These are phyloP conservation scores for Lathyrus aphaca DNA, from an alignment of 306 rosid genomes.

Conservation along the genomic window DNA sequence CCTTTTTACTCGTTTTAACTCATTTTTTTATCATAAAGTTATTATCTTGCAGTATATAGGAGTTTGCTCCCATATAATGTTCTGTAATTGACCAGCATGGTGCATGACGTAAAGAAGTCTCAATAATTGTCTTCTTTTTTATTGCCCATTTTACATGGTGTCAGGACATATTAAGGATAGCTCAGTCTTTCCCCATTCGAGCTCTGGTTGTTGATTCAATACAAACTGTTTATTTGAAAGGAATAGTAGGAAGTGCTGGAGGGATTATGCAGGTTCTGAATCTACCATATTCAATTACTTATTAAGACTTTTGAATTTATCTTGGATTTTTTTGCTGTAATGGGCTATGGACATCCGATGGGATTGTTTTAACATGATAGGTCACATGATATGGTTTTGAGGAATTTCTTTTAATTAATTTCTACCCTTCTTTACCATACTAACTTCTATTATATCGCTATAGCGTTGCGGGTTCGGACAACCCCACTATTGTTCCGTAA, in stretches of 20 bases:
- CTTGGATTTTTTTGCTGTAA: conserved; percentile 23
- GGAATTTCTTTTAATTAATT: conserved; percentile 17
- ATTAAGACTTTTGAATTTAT: conserved; percentile 13
- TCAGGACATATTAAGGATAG: conserved; percentile 81
- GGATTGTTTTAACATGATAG: conserved; percentile 19
- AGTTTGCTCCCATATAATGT: background rate
- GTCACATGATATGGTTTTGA: background rate
- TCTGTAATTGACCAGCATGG: conserved; percentile 28
- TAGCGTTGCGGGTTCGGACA: no score
- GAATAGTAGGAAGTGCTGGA: conserved; percentile 81
- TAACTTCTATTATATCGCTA: background rate
- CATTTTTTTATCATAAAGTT: conserved; percentile 30
- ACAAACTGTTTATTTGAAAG: conserved; percentile 81
- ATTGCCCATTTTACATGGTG: conserved; percentile 34
- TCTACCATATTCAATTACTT: conserved; percentile 29
- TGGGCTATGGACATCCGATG: conserved; percentile 2
- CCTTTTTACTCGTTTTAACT: conserved; percentile 6
- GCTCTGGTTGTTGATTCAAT: conserved; percentile 86
- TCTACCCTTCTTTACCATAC: conserved; percentile 7
- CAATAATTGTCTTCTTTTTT: conserved; percentile 34
- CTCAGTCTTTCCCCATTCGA: conserved; percentile 63
- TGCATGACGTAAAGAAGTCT: conserved; percentile 21
- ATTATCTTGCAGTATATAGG: conserved; percentile 13
- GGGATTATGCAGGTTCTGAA: conserved; percentile 63
- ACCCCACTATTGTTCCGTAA: no score